Conservation (phyloP, 2,329 filamentous ascomycete species). For the Fusarium stilboides region DNA sequence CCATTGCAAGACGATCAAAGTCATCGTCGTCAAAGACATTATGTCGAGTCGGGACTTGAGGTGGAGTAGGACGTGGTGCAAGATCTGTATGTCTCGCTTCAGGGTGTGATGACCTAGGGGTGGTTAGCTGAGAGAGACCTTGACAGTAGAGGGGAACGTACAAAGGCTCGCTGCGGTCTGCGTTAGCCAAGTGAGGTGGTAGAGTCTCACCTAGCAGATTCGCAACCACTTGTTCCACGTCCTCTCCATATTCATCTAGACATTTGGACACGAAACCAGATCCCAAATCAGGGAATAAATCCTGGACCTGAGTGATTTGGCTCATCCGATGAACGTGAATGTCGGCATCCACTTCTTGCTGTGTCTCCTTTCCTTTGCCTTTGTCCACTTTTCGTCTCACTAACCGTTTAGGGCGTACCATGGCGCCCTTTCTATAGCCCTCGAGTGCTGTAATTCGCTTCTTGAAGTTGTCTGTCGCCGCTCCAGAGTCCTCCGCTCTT, state of each 20-base stretch:
- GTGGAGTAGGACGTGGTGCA: constrained; percentile 73
- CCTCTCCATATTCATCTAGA: constrained; percentile 83
- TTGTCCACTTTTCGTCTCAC: constrained; percentile 73
- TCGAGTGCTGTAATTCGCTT: constrained; percentile 74
- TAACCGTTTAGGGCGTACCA: constrained; percentile 65
- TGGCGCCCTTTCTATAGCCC: constrained; percentile 70
- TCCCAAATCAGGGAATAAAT: constrained; percentile 90
- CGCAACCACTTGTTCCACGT: constrained; percentile 84
- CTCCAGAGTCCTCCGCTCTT: constrained; percentile 64
- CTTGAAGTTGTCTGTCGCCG: constrained; percentile 69
- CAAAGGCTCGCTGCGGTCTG: constrained; percentile 77
- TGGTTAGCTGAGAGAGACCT: constrained; percentile 34
- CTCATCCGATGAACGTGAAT: constrained; percentile 87
- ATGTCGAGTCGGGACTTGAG: constrained; percentile 70
- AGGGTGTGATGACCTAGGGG: constrained; percentile 50
- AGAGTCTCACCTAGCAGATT: constrained; percentile 86
- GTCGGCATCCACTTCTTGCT: constrained; percentile 59
- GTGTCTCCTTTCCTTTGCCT: constrained; percentile 69
- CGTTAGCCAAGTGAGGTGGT: constrained; percentile 74
- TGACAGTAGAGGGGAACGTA: constrained; percentile 54
- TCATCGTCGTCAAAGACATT: constrained; percentile 88
- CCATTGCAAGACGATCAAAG: constrained; percentile 78
- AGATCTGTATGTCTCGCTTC: constrained; percentile 57
- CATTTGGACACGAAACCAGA: constrained; percentile 85
- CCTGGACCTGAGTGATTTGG: constrained; percentile 90